A percentile compares a stretch with the other conserved stretches of the same genome.
Evolutionary conservation across 352 stramenopile genomes (phyloP).

Genomic region (Phytopythium boreale): DNA sequence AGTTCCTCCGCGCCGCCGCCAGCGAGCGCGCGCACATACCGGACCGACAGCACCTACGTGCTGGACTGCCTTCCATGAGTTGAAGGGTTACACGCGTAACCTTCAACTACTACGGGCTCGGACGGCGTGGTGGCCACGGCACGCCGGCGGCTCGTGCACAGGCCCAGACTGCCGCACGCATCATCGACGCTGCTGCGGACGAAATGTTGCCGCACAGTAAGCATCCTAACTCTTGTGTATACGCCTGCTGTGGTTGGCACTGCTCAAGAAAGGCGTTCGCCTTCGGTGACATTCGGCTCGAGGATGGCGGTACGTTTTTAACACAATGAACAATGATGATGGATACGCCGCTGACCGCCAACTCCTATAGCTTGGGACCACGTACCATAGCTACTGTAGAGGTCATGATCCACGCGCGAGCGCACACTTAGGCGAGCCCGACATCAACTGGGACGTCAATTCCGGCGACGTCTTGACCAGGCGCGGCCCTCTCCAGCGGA

Average conservation of each 20-base stretch:
- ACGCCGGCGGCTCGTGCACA: too few species aligned
- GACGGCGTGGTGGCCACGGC: too few species aligned
- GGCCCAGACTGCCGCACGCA: too few species aligned
- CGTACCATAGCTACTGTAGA: conserved; percentile 74
- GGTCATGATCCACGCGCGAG: conserved; percentile 76
- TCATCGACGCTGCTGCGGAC: neutral
- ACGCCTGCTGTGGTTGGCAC: too few species aligned
- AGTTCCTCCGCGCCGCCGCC: neutral
- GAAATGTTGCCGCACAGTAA: neutral
- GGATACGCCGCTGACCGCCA: too few species aligned
- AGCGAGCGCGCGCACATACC: neutral
- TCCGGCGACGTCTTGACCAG: too few species aligned
- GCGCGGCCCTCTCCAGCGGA: too few species aligned
- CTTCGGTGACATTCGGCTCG: conserved; percentile 77
- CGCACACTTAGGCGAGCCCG: conserved; percentile 55
- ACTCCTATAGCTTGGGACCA: too few species aligned
- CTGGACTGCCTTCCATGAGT: conserved; percentile 1
- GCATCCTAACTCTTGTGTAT: neutral
- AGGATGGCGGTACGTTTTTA: conserved; percentile 38
- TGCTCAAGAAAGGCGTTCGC: conserved; percentile 72
- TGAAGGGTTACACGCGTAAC: too few species aligned
- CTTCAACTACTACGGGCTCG: too few species aligned
- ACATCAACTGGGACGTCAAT: conserved; percentile 66
- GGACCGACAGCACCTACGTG: neutral
- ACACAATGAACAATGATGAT: too few species aligned